Conservation (phyloP, 2,329 filamentous ascomycete species). For the Fusarium sp. region DNA sequence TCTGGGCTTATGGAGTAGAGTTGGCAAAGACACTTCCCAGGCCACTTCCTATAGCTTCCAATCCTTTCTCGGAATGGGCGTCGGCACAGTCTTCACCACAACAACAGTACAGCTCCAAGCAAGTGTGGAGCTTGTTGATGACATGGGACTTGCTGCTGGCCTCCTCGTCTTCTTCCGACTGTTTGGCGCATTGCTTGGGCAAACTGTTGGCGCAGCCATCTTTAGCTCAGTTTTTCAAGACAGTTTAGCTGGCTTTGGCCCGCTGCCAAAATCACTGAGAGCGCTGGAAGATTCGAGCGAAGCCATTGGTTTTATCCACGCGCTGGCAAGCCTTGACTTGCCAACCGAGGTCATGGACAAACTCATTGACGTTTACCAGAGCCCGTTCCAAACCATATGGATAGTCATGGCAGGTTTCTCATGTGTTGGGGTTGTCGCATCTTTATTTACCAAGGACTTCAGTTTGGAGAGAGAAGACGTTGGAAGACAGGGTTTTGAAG, state of each 20-base stretch:
- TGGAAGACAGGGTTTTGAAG: background rate
- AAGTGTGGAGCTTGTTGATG: conserved; percentile 52
- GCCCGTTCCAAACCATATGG: conserved; percentile 10
- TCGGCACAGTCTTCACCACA: conserved; percentile 43
- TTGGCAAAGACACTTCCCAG: conserved; percentile 4
- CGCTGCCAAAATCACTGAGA: background rate
- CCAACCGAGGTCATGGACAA: background rate
- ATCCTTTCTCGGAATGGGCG: conserved; percentile 44
- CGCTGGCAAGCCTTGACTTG: background rate
- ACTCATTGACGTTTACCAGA: conserved; percentile 10
- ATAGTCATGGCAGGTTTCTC: conserved; percentile 11
- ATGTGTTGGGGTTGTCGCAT: conserved; percentile 3
- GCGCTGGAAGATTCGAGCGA: conserved; percentile 33
- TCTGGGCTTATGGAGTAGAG: conserved; percentile 2
- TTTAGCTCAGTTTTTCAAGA: conserved; percentile 50
- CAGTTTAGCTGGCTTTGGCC: background rate
- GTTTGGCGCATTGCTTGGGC: conserved; percentile 56
- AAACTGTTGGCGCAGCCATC: conserved; percentile 53
- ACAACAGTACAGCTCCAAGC: conserved; percentile 54
- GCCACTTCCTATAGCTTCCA: conserved; percentile 39
- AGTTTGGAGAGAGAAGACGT: conserved; percentile 10
- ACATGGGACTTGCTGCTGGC: conserved; percentile 54
- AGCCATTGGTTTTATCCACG: conserved; percentile 38
- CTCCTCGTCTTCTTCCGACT: conserved; percentile 54
- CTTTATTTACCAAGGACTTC: conserved; percentile 1